Percentiles rank a stretch among this genome's conserved stretches.
Conservation (phyloP, 2,329 filamentous ascomycete species). For the Endothia cerciana region DNA sequence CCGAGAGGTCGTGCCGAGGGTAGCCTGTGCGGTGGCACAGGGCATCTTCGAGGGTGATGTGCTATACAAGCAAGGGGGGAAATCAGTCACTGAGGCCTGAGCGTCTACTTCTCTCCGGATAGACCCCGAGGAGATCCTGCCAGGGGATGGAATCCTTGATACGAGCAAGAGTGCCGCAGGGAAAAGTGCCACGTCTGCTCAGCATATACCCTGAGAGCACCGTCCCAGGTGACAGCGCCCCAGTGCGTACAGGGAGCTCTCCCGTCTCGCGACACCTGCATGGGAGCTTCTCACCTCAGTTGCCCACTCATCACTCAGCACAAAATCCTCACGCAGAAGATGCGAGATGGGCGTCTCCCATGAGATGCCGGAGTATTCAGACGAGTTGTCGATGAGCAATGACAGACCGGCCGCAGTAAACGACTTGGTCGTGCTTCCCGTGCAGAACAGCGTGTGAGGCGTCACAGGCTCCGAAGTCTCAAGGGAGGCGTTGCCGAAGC, state of each 20-base stretch:
- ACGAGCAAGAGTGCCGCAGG: not conserved
- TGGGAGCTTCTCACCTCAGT: conserved; percentile 36
- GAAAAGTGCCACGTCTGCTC: not conserved
- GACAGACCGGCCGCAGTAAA: conserved; percentile 54
- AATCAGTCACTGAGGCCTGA: not conserved
- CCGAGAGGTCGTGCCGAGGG: conserved; percentile 45
- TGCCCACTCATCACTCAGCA: conserved; percentile 49
- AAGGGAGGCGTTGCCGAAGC: conserved; percentile 43
- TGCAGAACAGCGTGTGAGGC: conserved; percentile 56
- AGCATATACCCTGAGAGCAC: not conserved
- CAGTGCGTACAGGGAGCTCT: not conserved
- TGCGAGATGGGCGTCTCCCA: conserved; percentile 53
- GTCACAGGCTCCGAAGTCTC: conserved; percentile 39
- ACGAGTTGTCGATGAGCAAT: conserved; percentile 50
- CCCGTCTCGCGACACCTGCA: too few species aligned
- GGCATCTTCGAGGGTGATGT: conserved; percentile 58
- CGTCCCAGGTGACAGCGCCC: not conserved
- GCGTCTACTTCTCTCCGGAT: not conserved
- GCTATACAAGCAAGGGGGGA: conserved; percentile 28
- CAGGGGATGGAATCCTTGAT: not conserved
- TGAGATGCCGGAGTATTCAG: conserved; percentile 43
- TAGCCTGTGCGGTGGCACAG: conserved; percentile 57
- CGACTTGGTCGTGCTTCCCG: conserved; percentile 60
- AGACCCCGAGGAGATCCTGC: not conserved
- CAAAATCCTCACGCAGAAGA: conserved; percentile 56